Conservation (phyloP, 1,139 yeast genomes). For the Yamadazyma sp. region DNA sequence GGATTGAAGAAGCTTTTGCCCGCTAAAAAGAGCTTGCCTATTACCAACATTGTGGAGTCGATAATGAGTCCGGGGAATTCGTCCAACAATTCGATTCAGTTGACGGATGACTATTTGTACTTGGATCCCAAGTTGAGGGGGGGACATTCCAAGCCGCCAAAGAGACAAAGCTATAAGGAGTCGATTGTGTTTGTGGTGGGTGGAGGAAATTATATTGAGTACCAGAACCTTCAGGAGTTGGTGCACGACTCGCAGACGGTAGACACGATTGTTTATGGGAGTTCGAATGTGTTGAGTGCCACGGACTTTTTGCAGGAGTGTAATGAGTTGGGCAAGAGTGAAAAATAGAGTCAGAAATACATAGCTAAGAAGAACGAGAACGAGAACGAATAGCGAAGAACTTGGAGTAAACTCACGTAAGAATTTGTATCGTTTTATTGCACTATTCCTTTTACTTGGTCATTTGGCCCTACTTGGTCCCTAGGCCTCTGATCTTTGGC, state of each 20-base stretch:
- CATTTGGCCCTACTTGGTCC: too few species aligned
- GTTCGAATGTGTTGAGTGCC: conserved; percentile 81
- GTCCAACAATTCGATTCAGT: conserved; percentile 55
- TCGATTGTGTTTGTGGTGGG: conserved; percentile 91
- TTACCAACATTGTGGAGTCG: conserved; percentile 87
- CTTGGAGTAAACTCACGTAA: too few species aligned
- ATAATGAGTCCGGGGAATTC: conserved; percentile 80
- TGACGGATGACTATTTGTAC: conserved; percentile 86
- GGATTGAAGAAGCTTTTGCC: conserved; percentile 88
- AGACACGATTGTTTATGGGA: conserved; percentile 73
- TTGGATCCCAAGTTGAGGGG: conserved; percentile 93
- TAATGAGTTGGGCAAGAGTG: conserved; percentile 47
- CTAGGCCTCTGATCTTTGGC: too few species aligned
- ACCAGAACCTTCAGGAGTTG: conserved; percentile 93
- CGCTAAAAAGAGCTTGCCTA: conserved; percentile 81
- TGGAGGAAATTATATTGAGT: conserved; percentile 93
- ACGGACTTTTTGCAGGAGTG: conserved; percentile 74
- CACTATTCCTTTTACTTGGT: too few species aligned
- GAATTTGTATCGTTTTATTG: too few species aligned
- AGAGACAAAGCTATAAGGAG: conserved; percentile 76
- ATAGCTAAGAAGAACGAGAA: too few species aligned
- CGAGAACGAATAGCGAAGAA: too few species aligned
- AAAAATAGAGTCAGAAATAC: not conserved
- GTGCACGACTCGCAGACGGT: conserved; percentile 36
- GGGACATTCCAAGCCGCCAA: conserved; percentile 85